These are phyloP conservation scores for Nannochloris sp. DNA, from an alignment of 139 green algal genomes.

Conservation along the genomic window DNA sequence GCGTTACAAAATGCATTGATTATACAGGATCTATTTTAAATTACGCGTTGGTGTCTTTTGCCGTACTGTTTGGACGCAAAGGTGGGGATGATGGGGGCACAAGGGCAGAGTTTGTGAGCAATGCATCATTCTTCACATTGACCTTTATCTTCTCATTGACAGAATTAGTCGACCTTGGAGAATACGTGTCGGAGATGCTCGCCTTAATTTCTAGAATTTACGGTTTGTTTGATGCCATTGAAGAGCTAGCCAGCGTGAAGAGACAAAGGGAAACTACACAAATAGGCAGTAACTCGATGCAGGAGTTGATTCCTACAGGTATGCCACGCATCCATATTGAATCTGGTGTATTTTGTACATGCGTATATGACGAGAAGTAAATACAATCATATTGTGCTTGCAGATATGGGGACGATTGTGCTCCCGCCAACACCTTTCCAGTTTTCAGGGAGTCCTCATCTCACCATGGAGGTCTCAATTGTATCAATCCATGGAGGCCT, in stretches of 20 bases:
- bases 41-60: slow-evolving; percentile 39
- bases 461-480: slow-evolving; percentile 28
- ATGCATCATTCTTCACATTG: slow-evolving; percentile 59
- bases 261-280: not conserved
- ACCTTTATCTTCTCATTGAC: slow-evolving; percentile 54
- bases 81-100: slow-evolving; percentile 13
- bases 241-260: not conserved
- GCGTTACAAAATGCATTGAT: slow-evolving; percentile 34
- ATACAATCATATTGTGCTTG: not conserved
- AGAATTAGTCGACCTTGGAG: slow-evolving; percentile 36
- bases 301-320: too few relatives aligned
- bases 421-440: not conserved
- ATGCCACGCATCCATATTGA: too few relatives aligned
- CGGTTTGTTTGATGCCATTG: slow-evolving; percentile 23
- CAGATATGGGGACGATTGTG: not conserved
- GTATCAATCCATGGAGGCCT: slow-evolving; percentile 17
- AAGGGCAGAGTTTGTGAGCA: slow-evolving; percentile 49
- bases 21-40: slow-evolving; percentile 48
- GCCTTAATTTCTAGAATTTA: slow-evolving; percentile 27
- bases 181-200: slow-evolving; percentile 6
- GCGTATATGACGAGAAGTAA: too few relatives aligned
- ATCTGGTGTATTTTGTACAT: too few relatives aligned
- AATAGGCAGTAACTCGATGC: too few relatives aligned
- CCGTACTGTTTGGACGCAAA: slow-evolving; percentile 29
- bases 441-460: not conserved